Conservation (phyloP, 371 early-diverging fungal species). For the Mucor velutinosus region DNA sequence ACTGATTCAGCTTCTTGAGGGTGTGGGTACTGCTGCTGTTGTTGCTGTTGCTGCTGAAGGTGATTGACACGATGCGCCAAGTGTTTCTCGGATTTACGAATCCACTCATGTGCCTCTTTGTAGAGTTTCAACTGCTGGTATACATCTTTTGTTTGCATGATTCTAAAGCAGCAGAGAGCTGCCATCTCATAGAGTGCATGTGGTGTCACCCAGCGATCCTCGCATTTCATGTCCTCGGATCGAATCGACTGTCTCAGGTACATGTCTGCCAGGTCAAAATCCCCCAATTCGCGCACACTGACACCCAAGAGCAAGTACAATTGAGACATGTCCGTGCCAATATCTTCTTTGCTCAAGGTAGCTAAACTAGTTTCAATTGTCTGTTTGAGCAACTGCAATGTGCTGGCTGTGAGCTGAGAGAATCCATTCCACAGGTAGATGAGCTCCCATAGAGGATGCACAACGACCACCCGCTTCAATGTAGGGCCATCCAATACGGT, state of each 20-base stretch:
- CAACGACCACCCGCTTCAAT: constrained; percentile 33
- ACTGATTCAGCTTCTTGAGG: constrained; percentile 14
- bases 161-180: constrained; percentile 22
- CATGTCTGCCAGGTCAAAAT: constrained; percentile 30
- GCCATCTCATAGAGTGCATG: constrained; percentile 39
- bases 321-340: constrained; percentile 27
- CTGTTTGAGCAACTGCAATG: constrained; percentile 32
- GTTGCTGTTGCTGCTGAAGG: not conserved
- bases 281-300: constrained; percentile 40
- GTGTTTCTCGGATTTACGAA: constrained; percentile 25
- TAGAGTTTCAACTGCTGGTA: constrained; percentile 19
- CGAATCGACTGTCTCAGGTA: constrained; percentile 23
- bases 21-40: not conserved
- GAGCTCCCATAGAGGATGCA: constrained; percentile 52
- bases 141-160: constrained; percentile 4
- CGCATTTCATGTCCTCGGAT: constrained; percentile 8
- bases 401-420: constrained; percentile 32
- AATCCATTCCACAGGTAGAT: constrained; percentile 55
- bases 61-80: constrained; percentile 3
- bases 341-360: constrained; percentile 10
- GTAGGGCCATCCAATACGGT: constrained; percentile 27
- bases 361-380: constrained; percentile 15
- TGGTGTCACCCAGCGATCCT: constrained; percentile 36
- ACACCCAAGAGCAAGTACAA: constrained; percentile 41
- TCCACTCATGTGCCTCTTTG: constrained; percentile 28